Evolutionary conservation across 2,329 filamentous ascomycete species (phyloP).

Genomic region (Byssothecium circinans): DNA sequence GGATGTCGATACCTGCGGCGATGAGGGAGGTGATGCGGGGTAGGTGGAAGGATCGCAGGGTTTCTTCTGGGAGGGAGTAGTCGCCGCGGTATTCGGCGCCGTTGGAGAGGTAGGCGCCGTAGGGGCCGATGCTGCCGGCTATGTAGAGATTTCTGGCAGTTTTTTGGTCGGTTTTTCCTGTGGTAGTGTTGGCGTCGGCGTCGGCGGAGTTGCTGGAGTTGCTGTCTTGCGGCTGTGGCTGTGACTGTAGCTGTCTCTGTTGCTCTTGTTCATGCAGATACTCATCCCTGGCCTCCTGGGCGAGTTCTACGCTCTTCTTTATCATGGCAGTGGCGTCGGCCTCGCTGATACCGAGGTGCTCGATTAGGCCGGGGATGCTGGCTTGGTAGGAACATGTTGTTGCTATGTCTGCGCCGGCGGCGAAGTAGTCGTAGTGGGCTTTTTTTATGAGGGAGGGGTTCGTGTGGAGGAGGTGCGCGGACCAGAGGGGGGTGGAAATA

Average conservation of each 20-base stretch:
- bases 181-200: too few relatives aligned
- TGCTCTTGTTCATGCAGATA: slow-evolving; percentile 18
- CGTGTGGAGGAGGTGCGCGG: slow-evolving; percentile 45
- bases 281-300: slow-evolving; percentile 42
- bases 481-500: slow-evolving; percentile 51
- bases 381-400: slow-evolving; percentile 55
- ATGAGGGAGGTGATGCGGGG: slow-evolving; percentile 47
- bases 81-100: slow-evolving; percentile 52
- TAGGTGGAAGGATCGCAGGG: slow-evolving; percentile 53
- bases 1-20: slow-evolving; percentile 46
- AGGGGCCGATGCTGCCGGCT: slow-evolving; percentile 52
- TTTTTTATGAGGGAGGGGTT: slow-evolving; percentile 46
- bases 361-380: slow-evolving; percentile 43
- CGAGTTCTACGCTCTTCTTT: slow-evolving; percentile 46
- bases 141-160: slow-evolving; percentile 31
- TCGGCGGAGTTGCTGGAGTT: too few relatives aligned
- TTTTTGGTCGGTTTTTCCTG: slow-evolving; percentile 1
- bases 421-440: slow-evolving; percentile 50
- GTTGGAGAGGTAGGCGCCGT: slow-evolving; percentile 51
- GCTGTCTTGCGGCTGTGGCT: too few relatives aligned
- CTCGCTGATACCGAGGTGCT: slow-evolving; percentile 41
- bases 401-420: slow-evolving; percentile 49
- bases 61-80: slow-evolving; percentile 45
- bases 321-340: slow-evolving; percentile 42
- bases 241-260: too few relatives aligned